Evolutionary conservation across 2,329 filamentous ascomycete genomes (phyloP), one percentile per base, ranked within the genome.

Genomic region (Scedosporium dehoogii): DNA sequence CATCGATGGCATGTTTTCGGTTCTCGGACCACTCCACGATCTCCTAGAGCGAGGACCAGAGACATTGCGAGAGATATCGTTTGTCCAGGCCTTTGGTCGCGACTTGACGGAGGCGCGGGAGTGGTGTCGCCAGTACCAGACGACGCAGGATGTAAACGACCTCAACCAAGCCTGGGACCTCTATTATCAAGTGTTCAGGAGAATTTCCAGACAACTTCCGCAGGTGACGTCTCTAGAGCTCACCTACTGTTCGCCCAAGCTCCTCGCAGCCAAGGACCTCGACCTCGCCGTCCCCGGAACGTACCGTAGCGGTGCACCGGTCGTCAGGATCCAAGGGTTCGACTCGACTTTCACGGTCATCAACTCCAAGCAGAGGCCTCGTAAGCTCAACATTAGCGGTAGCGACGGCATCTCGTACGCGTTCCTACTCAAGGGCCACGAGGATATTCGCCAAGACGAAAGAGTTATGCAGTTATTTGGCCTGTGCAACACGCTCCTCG

Each of bases 391-490:
- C 64, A 85, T 94, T 69, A 87, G 87, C 70, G 96, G 93, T 65
- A 96, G 91, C 70, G 93, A 99, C 72, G 94, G 94, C 63, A 85
- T 84, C 65, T 84, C 86, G 3, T 97, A 97, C 73, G 88, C 91
- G 59, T 97, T 96, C 77, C 76, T 91, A 63, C 85, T 99, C 69
- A 99, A 99, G 79, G 94, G 94, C n/a, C 96, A 99, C 70, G 94
- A 99, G 76, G 94, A 99, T 79, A 97, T 99, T 67, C 89, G 94
- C 64, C 94, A 99, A 75, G 94, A 99, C 71, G 94, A 99, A 76
- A 88, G 96, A 76, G 94, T 99, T 68, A 99, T 99, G 96, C 94
- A 99, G 75, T 84, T 99, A 42, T 99, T 99, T 71, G 94, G 94
- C 48, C 84, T 99, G 14, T 94, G 93, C 78, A 99, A 99, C 74